Conservation (phyloP, 139 green algal species). For the Zygnema circumcarinatum region DNA sequence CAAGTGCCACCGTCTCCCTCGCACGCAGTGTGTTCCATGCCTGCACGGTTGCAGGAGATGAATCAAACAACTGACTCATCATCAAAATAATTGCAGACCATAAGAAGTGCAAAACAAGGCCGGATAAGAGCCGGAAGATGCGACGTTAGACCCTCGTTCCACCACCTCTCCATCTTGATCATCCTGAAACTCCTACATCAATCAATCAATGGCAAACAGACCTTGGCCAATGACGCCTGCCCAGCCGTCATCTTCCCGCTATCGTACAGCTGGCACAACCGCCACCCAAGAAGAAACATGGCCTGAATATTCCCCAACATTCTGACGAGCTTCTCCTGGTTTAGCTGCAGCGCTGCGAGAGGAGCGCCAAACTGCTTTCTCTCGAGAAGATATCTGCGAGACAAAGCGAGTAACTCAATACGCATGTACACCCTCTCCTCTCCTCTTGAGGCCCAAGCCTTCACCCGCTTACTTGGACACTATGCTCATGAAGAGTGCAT, state of each 20-base stretch:
- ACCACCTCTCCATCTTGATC: no score
- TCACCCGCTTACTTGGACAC: no score
- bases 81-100: no score
- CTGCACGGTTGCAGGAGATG: slow-evolving; percentile 28
- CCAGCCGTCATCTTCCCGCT: slow-evolving; percentile 84
- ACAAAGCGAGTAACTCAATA: no score
- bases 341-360: slow-evolving; percentile 84
- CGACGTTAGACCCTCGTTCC: no score
- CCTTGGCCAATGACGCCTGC: slow-evolving; percentile 85
- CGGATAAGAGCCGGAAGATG: no score
- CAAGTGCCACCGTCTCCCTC: slow-evolving; percentile 78
- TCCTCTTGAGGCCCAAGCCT: no score
- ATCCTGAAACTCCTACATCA: no score
- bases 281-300: slow-evolving; percentile 81
- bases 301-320: slow-evolving; percentile 82
- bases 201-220: no score
- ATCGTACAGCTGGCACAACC: slow-evolving; percentile 85
- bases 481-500: no score
- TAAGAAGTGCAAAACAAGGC: no score
- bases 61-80: slow-evolving; percentile 14
- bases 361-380: slow-evolving; percentile 85
- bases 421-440: no score
- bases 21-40: slow-evolving; percentile 82
- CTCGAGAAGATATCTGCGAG: slow-evolving; percentile 77
- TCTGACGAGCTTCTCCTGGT: slow-evolving; percentile 82